Base-by-base conservation (phyloP, 129 eudicot genomes). In the Oenanthe sinensis region DNA sequence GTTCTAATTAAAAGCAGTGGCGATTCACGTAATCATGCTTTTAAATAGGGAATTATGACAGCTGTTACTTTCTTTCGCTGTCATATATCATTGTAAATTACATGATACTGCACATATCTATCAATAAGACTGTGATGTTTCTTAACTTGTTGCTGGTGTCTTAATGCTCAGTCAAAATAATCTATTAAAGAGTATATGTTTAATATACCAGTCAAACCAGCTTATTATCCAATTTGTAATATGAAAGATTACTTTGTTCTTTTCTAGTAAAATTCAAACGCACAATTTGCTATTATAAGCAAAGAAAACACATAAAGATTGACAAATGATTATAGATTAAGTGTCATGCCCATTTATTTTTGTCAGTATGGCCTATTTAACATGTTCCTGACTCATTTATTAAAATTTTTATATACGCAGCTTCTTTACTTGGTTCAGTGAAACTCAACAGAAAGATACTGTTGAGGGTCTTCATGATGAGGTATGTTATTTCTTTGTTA, bases 361-460 rank as follows among this genome's bases (percentile, higher is more conserved):
- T 42, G 13, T 71, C 75, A 37, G 8, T 9, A 39, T 58, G 67
- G 33, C 33, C 67, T n/a, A 9, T 60, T 52, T 60, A 8, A n/a
- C 68, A 60, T 60, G 68, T 16, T 33, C 45, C 20, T 70, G n/a
- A 22, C 54, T 63, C 3, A n/a, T 60, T 22, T 36, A 6, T 11
- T 17, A 4, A 8, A 24, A 8, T 6, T 0, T 75, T 46, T 39
- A n/a, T 62, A 8, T 13, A 71, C 79, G 71, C 87, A 89, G 93
- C 90, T 89, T 89, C 84, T 89, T 89, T 77, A 83, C 75, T 78
- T 89, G 93, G 93, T 86, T 89, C 52, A 48, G 79, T 47, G 83
- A 86, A 76, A 78, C 88, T 60, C 85, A 83, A 14, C 88, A 68
- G 52, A 85, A 79, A 65, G 88, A 89, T 28, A 71, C 71, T 39